Conservation (phyloP, 2,329 filamentous ascomycete species). For the Botryotinia narcissicola region DNA sequence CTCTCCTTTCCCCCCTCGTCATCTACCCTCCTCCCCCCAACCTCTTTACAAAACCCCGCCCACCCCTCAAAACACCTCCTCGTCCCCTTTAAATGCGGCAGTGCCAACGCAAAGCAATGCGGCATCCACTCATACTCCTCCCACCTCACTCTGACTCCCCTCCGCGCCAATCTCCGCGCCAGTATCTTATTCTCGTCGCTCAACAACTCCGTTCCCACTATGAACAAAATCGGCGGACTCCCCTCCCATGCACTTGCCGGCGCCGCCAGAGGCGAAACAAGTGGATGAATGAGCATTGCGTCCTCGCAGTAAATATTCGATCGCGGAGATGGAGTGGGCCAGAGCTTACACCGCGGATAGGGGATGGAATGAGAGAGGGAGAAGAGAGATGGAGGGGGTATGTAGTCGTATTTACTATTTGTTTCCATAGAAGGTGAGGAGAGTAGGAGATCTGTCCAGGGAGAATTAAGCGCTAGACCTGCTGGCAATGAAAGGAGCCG, state of each 20-base stretch:
- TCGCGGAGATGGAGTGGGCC: slow-evolving; percentile 57
- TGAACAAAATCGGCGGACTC: slow-evolving; percentile 65
- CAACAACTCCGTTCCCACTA: slow-evolving; percentile 68
- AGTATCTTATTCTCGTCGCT: slow-evolving; percentile 64
- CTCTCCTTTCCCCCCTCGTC: not conserved
- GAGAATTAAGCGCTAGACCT: slow-evolving; percentile 59
- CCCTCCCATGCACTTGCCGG: slow-evolving; percentile 53
- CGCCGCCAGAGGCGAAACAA: slow-evolving; percentile 61
- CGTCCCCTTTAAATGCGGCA: slow-evolving; percentile 48
- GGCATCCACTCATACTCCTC: slow-evolving; percentile 80
- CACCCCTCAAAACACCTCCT: slow-evolving; percentile 54
- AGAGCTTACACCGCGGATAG: slow-evolving; percentile 51
- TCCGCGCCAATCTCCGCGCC: slow-evolving; percentile 52
- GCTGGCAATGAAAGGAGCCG: slow-evolving; percentile 62
- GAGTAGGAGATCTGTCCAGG: slow-evolving; percentile 70
- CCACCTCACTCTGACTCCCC: slow-evolving; percentile 61
- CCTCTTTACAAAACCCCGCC: slow-evolving; percentile 53
- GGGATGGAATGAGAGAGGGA: slow-evolving; percentile 39
- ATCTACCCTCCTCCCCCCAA: slow-evolving; percentile 31
- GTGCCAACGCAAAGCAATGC: slow-evolving; percentile 64
- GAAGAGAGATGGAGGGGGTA: slow-evolving; percentile 49
- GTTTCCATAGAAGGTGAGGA: slow-evolving; percentile 54
- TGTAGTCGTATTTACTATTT: slow-evolving; percentile 61
- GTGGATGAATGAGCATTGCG: slow-evolving; percentile 58
- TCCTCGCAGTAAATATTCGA: slow-evolving; percentile 55